Conservation (phyloP, 768 basidiomycete species). For the Mycena pura region DNA sequence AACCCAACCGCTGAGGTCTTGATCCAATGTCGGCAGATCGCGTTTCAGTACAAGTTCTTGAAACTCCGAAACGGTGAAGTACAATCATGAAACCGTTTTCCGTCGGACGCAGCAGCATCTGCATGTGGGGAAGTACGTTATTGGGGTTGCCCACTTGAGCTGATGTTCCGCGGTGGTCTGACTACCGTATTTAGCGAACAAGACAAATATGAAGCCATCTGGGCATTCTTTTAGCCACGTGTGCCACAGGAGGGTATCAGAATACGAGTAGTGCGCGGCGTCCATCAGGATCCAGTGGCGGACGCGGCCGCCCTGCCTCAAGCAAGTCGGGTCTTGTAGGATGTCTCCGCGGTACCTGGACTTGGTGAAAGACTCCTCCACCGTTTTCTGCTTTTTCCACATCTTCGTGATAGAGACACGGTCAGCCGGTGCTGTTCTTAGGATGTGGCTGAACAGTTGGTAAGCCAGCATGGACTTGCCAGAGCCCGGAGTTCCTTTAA, state of each 20-base stretch:
- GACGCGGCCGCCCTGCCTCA: too few species aligned
- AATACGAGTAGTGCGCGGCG: neutral
- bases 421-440: neutral
- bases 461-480: neutral
- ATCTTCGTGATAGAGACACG: neutral
- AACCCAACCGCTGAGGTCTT: neutral
- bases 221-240: neutral
- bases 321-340: too few species aligned
- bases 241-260: neutral
- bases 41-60: neutral
- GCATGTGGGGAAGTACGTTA: neutral
- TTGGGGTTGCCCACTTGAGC: neutral
- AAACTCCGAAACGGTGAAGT: neutral
- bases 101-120: neutral
- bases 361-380: neutral
- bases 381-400: neutral
- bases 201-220: neutral
- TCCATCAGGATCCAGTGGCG: neutral
- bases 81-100: neutral
- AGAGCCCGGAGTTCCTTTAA: neutral
- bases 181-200: neutral
- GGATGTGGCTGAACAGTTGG: neutral
- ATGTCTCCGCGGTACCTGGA: too few species aligned
- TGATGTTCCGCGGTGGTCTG: neutral
- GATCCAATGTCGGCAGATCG: neutral